Conservation (phyloP, 176 grass and related monocot genomes). For the Tillandsia fasciculata region DNA sequence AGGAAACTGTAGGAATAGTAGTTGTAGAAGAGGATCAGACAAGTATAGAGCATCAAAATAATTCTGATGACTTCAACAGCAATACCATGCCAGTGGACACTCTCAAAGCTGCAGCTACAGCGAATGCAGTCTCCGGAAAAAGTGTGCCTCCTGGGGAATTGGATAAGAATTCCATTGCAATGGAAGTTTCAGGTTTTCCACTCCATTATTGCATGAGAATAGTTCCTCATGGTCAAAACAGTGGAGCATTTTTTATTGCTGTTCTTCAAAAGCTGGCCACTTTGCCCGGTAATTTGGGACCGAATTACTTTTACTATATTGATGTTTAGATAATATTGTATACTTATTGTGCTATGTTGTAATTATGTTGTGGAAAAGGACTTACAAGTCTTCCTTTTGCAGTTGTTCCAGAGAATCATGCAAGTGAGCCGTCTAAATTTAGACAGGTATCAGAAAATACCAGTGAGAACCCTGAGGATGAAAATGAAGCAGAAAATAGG, state of each 20-base stretch:
- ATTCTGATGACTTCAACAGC: slow-evolving; percentile 3
- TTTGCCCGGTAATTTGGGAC: slow-evolving; percentile 37
- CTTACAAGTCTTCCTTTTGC: not conserved
- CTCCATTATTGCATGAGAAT: slow-evolving; percentile 92
- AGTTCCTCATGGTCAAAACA: slow-evolving; percentile 93
- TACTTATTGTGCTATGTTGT: no score
- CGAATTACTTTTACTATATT: not conserved
- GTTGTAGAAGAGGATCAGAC: slow-evolving; percentile 23
- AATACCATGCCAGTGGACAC: slow-evolving; percentile 9
- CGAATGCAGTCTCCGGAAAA: slow-evolving; percentile 12
- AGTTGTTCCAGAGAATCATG: slow-evolving; percentile 36
- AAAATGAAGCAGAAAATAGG: slow-evolving; percentile 15
- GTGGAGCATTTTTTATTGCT: slow-evolving; percentile 89
- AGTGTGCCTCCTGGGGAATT: slow-evolving; percentile 11
- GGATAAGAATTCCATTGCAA: slow-evolving; percentile 12
- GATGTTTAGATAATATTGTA: no score
- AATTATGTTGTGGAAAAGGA: no score
- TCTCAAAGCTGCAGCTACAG: slow-evolving; percentile 20
- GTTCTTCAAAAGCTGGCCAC: slow-evolving; percentile 70
- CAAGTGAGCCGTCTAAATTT: slow-evolving; percentile 28
- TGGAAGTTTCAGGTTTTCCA: slow-evolving; percentile 59
- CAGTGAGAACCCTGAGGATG: slow-evolving; percentile 22
- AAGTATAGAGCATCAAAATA: not conserved
- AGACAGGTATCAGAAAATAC: slow-evolving; percentile 15
- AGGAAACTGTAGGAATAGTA: slow-evolving; percentile 16